Evolutionary conservation across 371 early-diverging fungal genomes (phyloP).

Genomic region (Lichtheimia ornata): DNA sequence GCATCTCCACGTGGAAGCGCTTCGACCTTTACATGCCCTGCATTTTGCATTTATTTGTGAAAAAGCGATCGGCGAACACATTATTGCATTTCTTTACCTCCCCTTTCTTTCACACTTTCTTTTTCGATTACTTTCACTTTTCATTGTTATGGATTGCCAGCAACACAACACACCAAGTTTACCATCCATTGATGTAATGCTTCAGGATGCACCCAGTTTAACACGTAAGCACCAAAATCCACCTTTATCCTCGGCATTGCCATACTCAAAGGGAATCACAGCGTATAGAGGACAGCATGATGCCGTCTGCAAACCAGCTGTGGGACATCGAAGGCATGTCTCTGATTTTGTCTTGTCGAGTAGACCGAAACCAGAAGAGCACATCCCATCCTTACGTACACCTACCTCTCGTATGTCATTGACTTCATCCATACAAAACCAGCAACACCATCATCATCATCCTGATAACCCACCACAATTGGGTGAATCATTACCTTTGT

Average conservation of each 20-base stretch:
- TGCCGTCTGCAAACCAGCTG: neutral
- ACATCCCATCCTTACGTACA: neutral
- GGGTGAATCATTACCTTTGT: neutral
- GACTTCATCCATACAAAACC: neutral
- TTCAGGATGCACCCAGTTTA: constrained; percentile 1
- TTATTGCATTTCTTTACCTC: neutral
- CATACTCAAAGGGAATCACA: neutral
- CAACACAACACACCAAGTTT: neutral
- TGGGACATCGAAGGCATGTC: constrained; percentile 5
- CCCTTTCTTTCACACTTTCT: neutral
- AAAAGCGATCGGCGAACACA: too few relatives aligned
- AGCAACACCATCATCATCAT: neutral
- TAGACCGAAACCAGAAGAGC: neutral
- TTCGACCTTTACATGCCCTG: too few relatives aligned
- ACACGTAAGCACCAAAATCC: neutral
- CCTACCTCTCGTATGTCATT: neutral
- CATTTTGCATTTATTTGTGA: too few relatives aligned
- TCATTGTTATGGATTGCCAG: neutral
- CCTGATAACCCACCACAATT: neutral
- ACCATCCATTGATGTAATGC: constrained; percentile 8
- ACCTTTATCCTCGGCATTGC: neutral
- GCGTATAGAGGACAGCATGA: neutral
- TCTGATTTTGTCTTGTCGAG: constrained; percentile 2
- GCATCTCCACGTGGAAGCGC: too few relatives aligned
- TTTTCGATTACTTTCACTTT: neutral